Evolutionary conservation across 495 filamentous ascomycete genomes (phyloP).

Genomic region (Aspergillus heteromorphus): DNA sequence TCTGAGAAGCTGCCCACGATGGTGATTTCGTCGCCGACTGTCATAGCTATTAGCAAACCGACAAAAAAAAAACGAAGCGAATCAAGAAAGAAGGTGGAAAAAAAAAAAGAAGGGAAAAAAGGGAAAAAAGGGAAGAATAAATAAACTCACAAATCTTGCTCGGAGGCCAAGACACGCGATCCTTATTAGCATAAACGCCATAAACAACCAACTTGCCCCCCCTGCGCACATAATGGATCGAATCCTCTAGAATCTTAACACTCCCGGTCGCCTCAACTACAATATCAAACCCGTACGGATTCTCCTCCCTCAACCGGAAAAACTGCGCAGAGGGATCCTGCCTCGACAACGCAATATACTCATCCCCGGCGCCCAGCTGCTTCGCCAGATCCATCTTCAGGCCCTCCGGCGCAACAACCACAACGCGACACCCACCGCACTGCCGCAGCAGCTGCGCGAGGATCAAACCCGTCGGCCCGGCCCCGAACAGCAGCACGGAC

Average conservation of each 20-base stretch:
- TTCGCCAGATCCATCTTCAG: constrained; percentile 67
- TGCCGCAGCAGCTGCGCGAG: constrained; percentile 58
- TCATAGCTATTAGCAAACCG: not conserved
- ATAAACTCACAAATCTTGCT: constrained; percentile 54
- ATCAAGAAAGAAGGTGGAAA: no score
- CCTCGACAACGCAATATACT: constrained; percentile 58
- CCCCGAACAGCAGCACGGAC: constrained; percentile 60
- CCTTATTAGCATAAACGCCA: constrained; percentile 57
- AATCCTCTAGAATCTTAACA: constrained; percentile 61
- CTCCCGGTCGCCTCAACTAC: constrained; percentile 60
- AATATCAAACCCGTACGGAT: constrained; percentile 70
- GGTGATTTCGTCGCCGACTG: constrained; percentile 57
- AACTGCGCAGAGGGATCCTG: constrained; percentile 51
- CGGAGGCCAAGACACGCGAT: constrained; percentile 59
- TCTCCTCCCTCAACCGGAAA: constrained; percentile 54
- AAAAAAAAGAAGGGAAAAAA: no score
- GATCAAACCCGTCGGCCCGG: constrained; percentile 60
- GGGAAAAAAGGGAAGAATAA: constrained; percentile 13
- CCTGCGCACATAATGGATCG: constrained; percentile 61
- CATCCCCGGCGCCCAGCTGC: constrained; percentile 60
- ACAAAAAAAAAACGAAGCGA: no score
- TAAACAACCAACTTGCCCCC: constrained; percentile 68
- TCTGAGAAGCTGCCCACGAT: constrained; percentile 67
- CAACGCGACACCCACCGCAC: constrained; percentile 60
- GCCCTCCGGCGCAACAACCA: constrained; percentile 60